phyloP scores from a whole-genome alignment of 139 green algal species.

The Picochlorum sp. region DNA sequence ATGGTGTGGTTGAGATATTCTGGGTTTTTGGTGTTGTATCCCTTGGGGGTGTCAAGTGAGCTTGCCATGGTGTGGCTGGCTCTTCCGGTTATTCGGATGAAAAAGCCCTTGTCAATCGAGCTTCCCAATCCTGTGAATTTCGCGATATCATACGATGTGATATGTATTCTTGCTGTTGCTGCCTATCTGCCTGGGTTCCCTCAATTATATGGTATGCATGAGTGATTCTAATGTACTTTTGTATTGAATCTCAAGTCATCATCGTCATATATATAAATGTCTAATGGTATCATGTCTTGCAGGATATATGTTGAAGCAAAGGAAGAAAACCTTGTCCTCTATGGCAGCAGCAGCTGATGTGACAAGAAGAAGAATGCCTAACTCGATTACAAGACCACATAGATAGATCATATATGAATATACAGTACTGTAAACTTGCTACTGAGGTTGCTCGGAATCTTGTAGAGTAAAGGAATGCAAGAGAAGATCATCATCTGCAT shows the following conservation, averaged over 20 bases:
- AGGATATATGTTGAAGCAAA: conserved; percentile 76
- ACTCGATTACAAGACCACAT: too few relatives aligned
- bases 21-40: conserved; percentile 87
- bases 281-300: too few relatives aligned
- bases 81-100: conserved; percentile 42
- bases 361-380: too few relatives aligned
- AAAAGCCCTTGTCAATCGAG: conserved; percentile 17
- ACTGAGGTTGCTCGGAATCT: too few relatives aligned
- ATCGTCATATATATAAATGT: too few relatives aligned
- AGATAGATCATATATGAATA: too few relatives aligned
- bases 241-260: too few relatives aligned
- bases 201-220: conserved; percentile 47
- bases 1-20: conserved; percentile 85
- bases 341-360: too few relatives aligned
- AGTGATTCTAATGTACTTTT: too few relatives aligned
- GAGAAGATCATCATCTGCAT: too few relatives aligned
- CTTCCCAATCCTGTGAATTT: conserved; percentile 83
- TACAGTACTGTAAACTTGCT: too few relatives aligned
- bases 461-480: too few relatives aligned
- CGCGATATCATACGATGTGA: conserved; percentile 64
- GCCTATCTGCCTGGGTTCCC: conserved; percentile 65
- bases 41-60: conserved; percentile 74
- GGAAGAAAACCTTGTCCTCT: conserved; percentile 59
- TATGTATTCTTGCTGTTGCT: conserved; percentile 35
- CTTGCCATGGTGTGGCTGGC: conserved; percentile 71